Conservation (phyloP, 2,329 filamentous ascomycete species). For the Pseudogymnoascus sp. region DNA sequence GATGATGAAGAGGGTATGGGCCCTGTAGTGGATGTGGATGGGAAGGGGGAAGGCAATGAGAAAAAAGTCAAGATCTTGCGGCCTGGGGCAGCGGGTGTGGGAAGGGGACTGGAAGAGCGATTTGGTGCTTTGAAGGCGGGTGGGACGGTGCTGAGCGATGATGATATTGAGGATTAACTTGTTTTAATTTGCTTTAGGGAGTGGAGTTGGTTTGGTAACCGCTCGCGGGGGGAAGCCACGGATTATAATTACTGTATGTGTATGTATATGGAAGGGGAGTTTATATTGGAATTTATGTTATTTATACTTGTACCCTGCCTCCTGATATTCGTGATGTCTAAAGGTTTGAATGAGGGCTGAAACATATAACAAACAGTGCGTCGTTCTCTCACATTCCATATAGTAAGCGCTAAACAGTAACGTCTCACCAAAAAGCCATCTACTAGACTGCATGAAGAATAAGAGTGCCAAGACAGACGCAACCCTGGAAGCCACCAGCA, state of each 20-base stretch:
- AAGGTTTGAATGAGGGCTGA: background rate
- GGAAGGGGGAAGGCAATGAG: slow-evolving; percentile 38
- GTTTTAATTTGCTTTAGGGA: background rate
- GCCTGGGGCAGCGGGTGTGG: slow-evolving; percentile 16
- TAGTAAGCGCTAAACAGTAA: too few relatives aligned
- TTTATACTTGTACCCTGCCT: background rate
- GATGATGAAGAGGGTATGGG: slow-evolving; percentile 37
- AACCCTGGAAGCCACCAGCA: background rate
- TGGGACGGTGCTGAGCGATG: slow-evolving; percentile 67
- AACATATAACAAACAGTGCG: too few relatives aligned
- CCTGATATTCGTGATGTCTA: background rate
- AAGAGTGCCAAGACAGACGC: background rate
- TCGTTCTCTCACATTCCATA: too few relatives aligned
- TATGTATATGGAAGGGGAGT: background rate
- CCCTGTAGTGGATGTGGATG: slow-evolving; percentile 25
- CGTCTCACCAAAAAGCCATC: too few relatives aligned
- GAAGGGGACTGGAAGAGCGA: slow-evolving; percentile 14
- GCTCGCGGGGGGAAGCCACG: background rate
- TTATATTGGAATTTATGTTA: background rate
- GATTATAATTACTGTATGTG: background rate
- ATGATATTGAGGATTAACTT: slow-evolving; percentile 65
- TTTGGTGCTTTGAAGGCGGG: slow-evolving; percentile 31
- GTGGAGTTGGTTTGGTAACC: background rate
- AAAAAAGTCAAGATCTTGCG: slow-evolving; percentile 16
- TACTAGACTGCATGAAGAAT: background rate